Conservation (phyloP, 163 green algal species). For the Scenedesmus sp. region DNA sequence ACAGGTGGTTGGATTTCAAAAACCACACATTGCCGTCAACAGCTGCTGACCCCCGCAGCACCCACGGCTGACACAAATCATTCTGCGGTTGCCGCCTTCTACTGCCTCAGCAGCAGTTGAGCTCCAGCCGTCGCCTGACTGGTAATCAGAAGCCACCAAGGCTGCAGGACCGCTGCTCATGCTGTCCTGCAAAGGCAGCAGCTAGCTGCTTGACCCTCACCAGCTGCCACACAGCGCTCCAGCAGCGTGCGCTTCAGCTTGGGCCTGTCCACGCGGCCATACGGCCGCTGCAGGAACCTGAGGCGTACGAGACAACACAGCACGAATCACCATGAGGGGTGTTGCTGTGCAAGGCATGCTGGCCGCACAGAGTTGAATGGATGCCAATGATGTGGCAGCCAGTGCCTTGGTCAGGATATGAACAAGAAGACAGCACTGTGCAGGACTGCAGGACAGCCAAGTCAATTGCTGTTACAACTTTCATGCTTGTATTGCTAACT, state of each 20-base stretch:
- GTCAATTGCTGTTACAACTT: too few species aligned
- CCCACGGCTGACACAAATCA: not conserved
- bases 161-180: not conserved
- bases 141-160: too few species aligned
- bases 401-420: not conserved
- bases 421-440: not conserved
- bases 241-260: constrained; percentile 94
- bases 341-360: too few species aligned
- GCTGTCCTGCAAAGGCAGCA: not conserved
- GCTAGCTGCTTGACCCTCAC: constrained; percentile 35
- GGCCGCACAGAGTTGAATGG: too few species aligned
- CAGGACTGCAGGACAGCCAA: too few species aligned
- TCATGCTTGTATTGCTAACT: not conserved
- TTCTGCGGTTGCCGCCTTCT: not conserved
- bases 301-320: not conserved
- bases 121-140: too few species aligned
- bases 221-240: constrained; percentile 81
- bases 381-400: not conserved
- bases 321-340: not conserved
- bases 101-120: not conserved
- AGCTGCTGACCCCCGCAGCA: not conserved
- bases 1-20: not conserved
- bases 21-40: not conserved
- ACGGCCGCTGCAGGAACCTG: constrained; percentile 89
- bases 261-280: constrained; percentile 91